A percentile compares a stretch with the other conserved stretches of the same genome.
Conservation (phyloP, 306 rosid species). For the Delonix regia region DNA sequence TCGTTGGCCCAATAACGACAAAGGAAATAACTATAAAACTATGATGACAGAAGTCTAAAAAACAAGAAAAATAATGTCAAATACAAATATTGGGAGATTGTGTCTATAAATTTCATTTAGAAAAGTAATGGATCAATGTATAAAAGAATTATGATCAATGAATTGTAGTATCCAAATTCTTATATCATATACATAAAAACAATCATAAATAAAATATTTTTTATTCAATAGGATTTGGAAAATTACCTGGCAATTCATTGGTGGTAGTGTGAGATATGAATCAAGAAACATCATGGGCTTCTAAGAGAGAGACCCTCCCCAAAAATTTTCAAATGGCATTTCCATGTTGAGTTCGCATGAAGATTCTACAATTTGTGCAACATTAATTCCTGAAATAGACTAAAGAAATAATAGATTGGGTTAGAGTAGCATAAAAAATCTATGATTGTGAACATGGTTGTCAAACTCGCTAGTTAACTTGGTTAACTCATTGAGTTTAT, state of each 20-base stretch:
- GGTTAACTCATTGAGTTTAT: too few relatives aligned
- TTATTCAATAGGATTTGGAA: background rate
- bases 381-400: conserved; percentile 43
- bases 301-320: conserved; percentile 40
- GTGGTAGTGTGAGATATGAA: conserved; percentile 10
- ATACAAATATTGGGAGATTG: background rate
- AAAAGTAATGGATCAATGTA: too few relatives aligned
- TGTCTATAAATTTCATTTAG: too few relatives aligned
- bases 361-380: conserved; percentile 46
- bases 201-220: background rate
- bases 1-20: conserved; percentile 63
- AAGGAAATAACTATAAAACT: conserved; percentile 44
- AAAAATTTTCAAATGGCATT: conserved; percentile 2
- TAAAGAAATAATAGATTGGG: conserved; percentile 19
- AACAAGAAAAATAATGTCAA: background rate
- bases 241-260: conserved; percentile 50
- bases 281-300: background rate
- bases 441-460: background rate
- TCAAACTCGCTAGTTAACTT: too few relatives aligned
- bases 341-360: conserved; percentile 20
- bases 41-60: background rate
- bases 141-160: background rate
- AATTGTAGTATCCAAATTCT: too few relatives aligned
- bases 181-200: too few relatives aligned
- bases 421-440: background rate